Evolutionary conservation across 371 early-diverging fungal species (phyloP), one percentile per base, ranked within the genome.

Genomic region (Rhizopus microsporus): DNA sequence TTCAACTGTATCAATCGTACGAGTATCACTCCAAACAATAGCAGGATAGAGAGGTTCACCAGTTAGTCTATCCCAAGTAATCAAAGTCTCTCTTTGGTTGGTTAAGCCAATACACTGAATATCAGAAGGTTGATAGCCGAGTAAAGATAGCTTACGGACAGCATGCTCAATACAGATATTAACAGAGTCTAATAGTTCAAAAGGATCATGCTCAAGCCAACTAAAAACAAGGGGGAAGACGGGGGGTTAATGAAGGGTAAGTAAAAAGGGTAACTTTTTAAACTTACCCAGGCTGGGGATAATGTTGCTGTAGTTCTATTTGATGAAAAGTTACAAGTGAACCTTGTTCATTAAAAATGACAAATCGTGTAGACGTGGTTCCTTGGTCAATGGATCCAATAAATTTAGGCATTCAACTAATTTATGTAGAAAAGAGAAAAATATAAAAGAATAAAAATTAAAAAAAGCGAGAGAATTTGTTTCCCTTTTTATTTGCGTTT

Each of bases 361-460:
- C 86, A 75, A 95, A 94, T 10, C 97, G 83, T 34, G 95, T 84
- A 32, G 93, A 92, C 8, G 91, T 87, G 17, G 97, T 97, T 68
- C 97, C 97, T 76, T 97, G 93, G 75, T 97, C 97, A 59, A 97
- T 90, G 60, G 96, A 80, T 37, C 91, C 94, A 39, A 96, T 70
- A 68, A 87, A 88, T 46, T 16, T 47, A 33, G 63, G 57, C 63
- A 62, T 62, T 15, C 23, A 23, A 23, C 23, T 23, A 2, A 23
- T 23, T 23, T 17, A 42, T 15, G n/a, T 39, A 16, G 40, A 10
- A 15, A 8, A 47, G 46, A 59, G n/a, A 12, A 55, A 51, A 44
- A 32, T 16, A 42, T 37, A 13, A 32, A 47, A 17, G 16, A 46
- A 17, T 23, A 35, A 45, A 17, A 10, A 55, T 47, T 16, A 15